These are phyloP conservation scores for Symbiodinium natans DNA, from an alignment of 73 alveolate genomes.

Conservation along the genomic window DNA sequence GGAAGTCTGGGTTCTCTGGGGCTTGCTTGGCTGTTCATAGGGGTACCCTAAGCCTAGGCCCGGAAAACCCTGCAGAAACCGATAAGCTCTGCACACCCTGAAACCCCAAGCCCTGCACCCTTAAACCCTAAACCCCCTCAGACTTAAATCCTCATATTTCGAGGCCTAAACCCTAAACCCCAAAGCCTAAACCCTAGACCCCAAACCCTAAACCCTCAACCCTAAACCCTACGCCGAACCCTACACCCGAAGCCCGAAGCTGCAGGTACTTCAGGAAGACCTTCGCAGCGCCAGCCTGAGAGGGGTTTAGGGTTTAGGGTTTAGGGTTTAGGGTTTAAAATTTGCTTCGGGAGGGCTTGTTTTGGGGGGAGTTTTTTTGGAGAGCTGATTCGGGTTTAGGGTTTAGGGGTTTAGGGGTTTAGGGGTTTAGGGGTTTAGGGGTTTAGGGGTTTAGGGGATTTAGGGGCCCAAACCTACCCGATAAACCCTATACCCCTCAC, in stretches of 20 bases:
- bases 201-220: not conserved
- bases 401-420: not conserved
- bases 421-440: not conserved
- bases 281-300: not conserved
- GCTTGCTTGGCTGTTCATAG: too few species aligned
- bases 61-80: too few species aligned
- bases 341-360: too few species aligned
- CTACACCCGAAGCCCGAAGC: too few species aligned
- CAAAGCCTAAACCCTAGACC: not conserved
- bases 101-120: too few species aligned
- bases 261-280: conserved; percentile 63
- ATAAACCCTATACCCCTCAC: not conserved
- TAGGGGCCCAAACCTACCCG: not conserved
- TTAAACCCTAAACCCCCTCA: not conserved
- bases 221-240: too few species aligned
- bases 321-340: not conserved
- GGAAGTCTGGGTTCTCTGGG: too few species aligned
- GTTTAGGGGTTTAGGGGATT: not conserved
- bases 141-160: too few species aligned
- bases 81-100: too few species aligned
- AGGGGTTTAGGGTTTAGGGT: not conserved
- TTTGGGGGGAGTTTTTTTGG: too few species aligned
- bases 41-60: too few species aligned
- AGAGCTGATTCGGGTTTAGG: too few species aligned
- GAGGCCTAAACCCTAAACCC: not conserved